These are phyloP conservation scores for Coemansia sp. DNA, from an alignment of 192 early-diverging fungal species.

Conservation along the genomic window DNA sequence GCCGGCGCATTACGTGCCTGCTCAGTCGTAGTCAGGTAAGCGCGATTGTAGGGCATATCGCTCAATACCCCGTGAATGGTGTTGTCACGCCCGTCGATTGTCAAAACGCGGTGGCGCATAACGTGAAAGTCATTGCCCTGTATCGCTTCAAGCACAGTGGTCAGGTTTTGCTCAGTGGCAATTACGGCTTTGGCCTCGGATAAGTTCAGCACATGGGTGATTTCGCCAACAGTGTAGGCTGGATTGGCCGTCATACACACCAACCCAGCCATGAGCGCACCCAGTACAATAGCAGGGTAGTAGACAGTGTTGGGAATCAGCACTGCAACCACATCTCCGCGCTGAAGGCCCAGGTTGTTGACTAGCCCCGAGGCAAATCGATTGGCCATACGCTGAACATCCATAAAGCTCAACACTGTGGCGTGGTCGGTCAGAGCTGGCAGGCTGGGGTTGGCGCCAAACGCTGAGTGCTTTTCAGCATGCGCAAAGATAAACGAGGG, in stretches of 20 bases:
- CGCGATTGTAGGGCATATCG: conserved; percentile 19
- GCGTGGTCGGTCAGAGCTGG: conserved; percentile 16
- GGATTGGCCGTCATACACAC: conserved; percentile 77
- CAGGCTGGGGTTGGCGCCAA: conserved; percentile 28
- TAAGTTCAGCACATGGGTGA: conserved; percentile 72
- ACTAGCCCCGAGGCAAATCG: conserved; percentile 45
- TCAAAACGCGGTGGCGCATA: conserved; percentile 29
- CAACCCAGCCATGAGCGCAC: conserved; percentile 63
- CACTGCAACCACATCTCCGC: conserved; percentile 70
- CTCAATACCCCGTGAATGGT: conserved; percentile 11
- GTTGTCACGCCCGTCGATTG: conserved; percentile 16
- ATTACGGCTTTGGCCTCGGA: conserved; percentile 67
- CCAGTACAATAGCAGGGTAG: conserved; percentile 62
- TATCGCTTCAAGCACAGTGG: conserved; percentile 24
- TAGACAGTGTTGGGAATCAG: conserved; percentile 70
- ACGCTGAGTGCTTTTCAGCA: conserved; percentile 22
- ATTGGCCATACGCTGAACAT: conserved; percentile 16
- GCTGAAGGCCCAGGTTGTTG: conserved; percentile 56
- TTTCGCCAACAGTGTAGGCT: conserved; percentile 73
- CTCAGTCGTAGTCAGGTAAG: conserved; percentile 14
- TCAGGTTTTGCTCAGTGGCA: conserved; percentile 35
- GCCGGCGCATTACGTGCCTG: conserved; percentile 26
- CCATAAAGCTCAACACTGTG: conserved; percentile 20
- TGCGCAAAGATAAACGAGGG: conserved; percentile 40
- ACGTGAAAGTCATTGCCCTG: conserved; percentile 11